These are phyloP conservation scores for Apiotrichum akiyoshidainum DNA, from an alignment of 1,284 basidiomycete species.

Conservation along the genomic window DNA sequence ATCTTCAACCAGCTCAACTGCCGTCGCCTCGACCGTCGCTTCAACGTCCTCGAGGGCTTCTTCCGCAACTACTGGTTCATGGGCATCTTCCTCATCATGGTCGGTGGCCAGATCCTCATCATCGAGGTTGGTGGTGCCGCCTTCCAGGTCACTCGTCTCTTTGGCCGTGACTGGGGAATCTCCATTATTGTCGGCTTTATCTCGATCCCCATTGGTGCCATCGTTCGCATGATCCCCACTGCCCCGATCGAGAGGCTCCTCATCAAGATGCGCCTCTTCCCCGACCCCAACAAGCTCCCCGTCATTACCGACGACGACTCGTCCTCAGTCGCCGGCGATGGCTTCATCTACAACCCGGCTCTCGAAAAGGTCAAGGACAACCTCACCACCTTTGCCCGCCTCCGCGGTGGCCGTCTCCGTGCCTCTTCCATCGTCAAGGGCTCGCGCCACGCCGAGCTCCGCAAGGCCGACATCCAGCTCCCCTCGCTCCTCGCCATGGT, in stretches of 20 bases:
- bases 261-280: conserved; percentile 63
- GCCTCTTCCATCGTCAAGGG: conserved; percentile 76
- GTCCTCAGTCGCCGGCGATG: conserved; percentile 56
- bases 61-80: conserved; percentile 81
- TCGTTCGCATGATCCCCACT: conserved; percentile 80
- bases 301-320: conserved; percentile 58
- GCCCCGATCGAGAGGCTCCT: conserved; percentile 70
- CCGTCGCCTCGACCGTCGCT: conserved; percentile 73
- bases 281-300: conserved; percentile 66
- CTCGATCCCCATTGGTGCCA: conserved; percentile 79
- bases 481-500: conserved; percentile 79
- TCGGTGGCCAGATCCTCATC: conserved; percentile 81
- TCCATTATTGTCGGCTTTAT: conserved; percentile 76
- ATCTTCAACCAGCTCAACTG: conserved; percentile 93
- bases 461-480: conserved; percentile 56
- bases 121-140: conserved; percentile 88
- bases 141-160: conserved; percentile 80
- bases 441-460: conserved; percentile 61
- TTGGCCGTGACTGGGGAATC: conserved; percentile 87
- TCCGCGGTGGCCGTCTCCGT: conserved; percentile 71
- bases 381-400: conserved; percentile 70
- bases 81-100: conserved; percentile 74
- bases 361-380: conserved; percentile 74
- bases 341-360: conserved; percentile 48
- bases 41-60: conserved; percentile 88